Evolutionary conservation across 345 rosid genomes (phyloP).

Genomic region (Populus nigra): DNA sequence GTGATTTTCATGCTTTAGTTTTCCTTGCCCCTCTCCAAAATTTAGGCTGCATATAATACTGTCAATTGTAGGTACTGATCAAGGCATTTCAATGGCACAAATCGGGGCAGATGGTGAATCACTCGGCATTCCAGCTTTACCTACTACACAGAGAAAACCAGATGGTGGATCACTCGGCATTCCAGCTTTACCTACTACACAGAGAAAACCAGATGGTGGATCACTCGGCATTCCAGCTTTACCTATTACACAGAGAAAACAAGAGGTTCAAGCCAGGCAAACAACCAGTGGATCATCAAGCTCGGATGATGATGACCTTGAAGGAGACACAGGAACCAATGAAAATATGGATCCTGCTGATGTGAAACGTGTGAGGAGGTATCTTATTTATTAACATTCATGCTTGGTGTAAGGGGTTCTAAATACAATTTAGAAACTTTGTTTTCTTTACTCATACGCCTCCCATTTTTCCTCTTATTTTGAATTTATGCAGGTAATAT

Average conservation of each 20-base stretch:
- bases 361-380: conserved; percentile 77
- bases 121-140: conserved; percentile 22
- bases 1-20: conserved; percentile 7
- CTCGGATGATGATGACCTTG: conserved; percentile 90
- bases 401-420: neutral
- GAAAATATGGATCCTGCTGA: conserved; percentile 56
- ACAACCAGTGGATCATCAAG: conserved; percentile 86
- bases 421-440: neutral
- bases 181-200: conserved; percentile 35
- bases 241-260: conserved; percentile 38
- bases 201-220: conserved; percentile 33
- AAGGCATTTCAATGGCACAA: conserved; percentile 27
- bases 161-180: conserved; percentile 33
- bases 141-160: conserved; percentile 33
- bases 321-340: conserved; percentile 76
- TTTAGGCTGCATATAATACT: conserved; percentile 5
- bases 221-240: conserved; percentile 32
- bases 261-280: conserved; percentile 55
- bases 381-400: conserved; percentile 4
- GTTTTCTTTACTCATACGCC: neutral
- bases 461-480: neutral
- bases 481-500: neutral
- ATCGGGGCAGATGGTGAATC: conserved; percentile 25
- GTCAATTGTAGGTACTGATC: conserved; percentile 38
- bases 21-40: neutral